phyloP scores from a whole-genome alignment of 2,329 filamentous ascomycete genomes.

The Fusarium sp. region DNA sequence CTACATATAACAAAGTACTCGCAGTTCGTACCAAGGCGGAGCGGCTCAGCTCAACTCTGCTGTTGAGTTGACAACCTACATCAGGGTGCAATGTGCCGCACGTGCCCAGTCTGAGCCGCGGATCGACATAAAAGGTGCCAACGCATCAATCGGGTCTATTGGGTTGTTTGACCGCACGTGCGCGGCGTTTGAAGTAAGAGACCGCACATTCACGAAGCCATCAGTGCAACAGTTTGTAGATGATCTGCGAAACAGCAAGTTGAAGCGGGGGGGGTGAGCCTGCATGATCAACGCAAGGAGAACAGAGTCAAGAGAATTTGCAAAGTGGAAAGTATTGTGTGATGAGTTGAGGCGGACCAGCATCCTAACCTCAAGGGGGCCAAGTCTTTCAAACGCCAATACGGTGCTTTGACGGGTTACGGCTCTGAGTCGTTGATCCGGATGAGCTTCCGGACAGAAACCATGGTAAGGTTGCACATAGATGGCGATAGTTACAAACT shows the following conservation, averaged over 20 bases:
- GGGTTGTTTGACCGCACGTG: slow-evolving; percentile 23
- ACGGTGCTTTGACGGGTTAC: background rate
- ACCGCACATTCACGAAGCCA: slow-evolving; percentile 21
- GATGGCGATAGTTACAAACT: slow-evolving; percentile 15
- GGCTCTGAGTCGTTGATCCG: slow-evolving; percentile 5
- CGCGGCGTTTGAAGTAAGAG: slow-evolving; percentile 3
- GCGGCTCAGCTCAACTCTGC: background rate
- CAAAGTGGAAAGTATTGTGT: slow-evolving; percentile 20
- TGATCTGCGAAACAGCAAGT: slow-evolving; percentile 38
- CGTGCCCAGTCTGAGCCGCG: slow-evolving; percentile 23
- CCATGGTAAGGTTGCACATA: slow-evolving; percentile 15
- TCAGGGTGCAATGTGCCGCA: slow-evolving; percentile 10
- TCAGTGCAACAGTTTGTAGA: slow-evolving; percentile 32
- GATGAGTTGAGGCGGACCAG: background rate
- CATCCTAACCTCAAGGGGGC: slow-evolving; percentile 3
- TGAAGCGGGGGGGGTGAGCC: slow-evolving; percentile 34
- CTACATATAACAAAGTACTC: background rate
- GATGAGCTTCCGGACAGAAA: slow-evolving; percentile 16
- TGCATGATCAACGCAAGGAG: slow-evolving; percentile 44
- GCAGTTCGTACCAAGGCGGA: background rate
- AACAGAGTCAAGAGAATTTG: slow-evolving; percentile 25
- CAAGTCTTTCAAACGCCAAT: background rate
- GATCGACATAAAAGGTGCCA: slow-evolving; percentile 32
- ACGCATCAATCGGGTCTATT: slow-evolving; percentile 22
- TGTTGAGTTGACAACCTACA: slow-evolving; percentile 10